Conservation (phyloP, 1,139 yeast species). For the Pichia sp. region DNA sequence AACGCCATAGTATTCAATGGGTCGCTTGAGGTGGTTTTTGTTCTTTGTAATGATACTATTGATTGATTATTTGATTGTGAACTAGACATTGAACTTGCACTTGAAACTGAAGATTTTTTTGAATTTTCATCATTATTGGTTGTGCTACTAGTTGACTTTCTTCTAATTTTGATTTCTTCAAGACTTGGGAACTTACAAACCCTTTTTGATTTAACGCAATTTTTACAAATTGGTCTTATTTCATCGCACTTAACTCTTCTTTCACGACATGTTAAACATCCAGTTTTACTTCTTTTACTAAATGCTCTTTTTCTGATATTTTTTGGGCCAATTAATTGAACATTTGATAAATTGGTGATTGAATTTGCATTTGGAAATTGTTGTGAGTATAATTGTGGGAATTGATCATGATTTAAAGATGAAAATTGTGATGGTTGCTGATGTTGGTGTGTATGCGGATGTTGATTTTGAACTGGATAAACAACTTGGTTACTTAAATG, state of each 20-base stretch:
- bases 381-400: background rate
- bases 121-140: background rate
- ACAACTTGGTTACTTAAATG: background rate
- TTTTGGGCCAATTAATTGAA: background rate
- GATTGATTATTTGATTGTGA: background rate
- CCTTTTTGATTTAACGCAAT: constrained; percentile 66
- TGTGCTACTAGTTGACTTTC: background rate
- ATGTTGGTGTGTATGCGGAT: background rate
- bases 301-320: constrained; percentile 21
- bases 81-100: background rate
- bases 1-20: background rate
- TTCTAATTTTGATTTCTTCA: background rate
- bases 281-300: constrained; percentile 57
- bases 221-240: constrained; percentile 63
- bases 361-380: background rate
- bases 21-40: background rate
- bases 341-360: background rate
- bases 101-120: background rate
- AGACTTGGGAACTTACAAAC: constrained; percentile 35
- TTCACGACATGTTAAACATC: constrained; percentile 68
- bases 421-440: background rate
- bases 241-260: constrained; percentile 74
- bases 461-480: background rate
- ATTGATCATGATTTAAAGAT: background rate
- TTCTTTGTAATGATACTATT: background rate